Percentiles rank a stretch among this genome's conserved stretches.
These are phyloP conservation scores for Phytophthora colocasiae DNA, from an alignment of 352 stramenopile genomes.

Conservation along the genomic window DNA sequence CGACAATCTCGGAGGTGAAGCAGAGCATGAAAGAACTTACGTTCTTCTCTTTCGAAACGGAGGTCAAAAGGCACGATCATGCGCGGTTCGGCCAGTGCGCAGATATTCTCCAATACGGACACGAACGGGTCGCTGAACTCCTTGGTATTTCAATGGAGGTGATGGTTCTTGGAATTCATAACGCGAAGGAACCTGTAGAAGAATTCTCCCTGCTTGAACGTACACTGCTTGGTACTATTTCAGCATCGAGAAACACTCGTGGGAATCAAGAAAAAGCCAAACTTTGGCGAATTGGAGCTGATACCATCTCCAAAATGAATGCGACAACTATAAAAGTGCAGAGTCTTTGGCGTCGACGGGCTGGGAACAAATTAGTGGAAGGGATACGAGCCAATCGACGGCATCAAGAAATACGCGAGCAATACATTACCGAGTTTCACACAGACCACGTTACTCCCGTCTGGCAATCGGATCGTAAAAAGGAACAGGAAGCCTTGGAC, in stretches of 20 bases:
- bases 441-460: slow-evolving; percentile 66
- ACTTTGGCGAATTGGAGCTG: slow-evolving; percentile 35
- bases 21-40: slow-evolving; percentile 60
- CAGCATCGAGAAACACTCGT: slow-evolving; percentile 19
- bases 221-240: slow-evolving; percentile 27
- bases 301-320: slow-evolving; percentile 50
- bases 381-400: slow-evolving; percentile 42
- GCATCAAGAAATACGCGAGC: slow-evolving; percentile 40
- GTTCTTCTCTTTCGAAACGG: slow-evolving; percentile 52
- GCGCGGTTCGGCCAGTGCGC: slow-evolving; percentile 43
- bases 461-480: slow-evolving; percentile 69
- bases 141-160: slow-evolving; percentile 52
- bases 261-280: slow-evolving; percentile 37
- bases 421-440: slow-evolving; percentile 68
- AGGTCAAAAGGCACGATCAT: slow-evolving; percentile 61
- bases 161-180: slow-evolving; percentile 37
- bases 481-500: slow-evolving; percentile 60
- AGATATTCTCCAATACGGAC: slow-evolving; percentile 69
- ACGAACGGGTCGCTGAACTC: slow-evolving; percentile 69
- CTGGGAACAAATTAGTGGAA: slow-evolving; percentile 49
- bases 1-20: slow-evolving; percentile 71
- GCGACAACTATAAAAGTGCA: slow-evolving; percentile 49
- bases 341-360: slow-evolving; percentile 58
- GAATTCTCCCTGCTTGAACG: slow-evolving; percentile 15
- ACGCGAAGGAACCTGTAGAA: neutral